Base-by-base conservation (phyloP, 257 asterid genomes). In the Solanum pinnatisectum region DNA sequence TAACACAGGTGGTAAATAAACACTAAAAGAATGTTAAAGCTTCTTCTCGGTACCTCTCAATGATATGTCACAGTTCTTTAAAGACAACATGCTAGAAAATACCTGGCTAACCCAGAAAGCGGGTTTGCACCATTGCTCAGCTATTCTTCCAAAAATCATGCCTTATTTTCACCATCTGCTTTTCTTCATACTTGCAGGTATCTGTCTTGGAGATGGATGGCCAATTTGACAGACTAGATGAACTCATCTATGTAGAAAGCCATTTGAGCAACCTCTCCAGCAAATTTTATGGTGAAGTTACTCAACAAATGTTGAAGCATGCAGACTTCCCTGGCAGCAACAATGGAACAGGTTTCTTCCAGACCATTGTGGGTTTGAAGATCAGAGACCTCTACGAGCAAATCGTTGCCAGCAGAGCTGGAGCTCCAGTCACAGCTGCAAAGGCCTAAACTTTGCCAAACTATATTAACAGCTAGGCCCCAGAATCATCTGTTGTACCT, bases 191-290 rank as follows among this genome's bases (percentile, higher is more conserved):
- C 14, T 15, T 52, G 42, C 90, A 97, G 99, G 99, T 96, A 3
- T 95, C 99, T 9, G 95, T 97, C 11, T 59, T 96, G 95, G 99
- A 97, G 90, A 97, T 97, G 99, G 99, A 97, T 20, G 99, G 99
- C 22, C 98, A 95, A 73, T 97, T 97, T 33, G 99, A 97, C 94
- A 95, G 98, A 93, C 92, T 97, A 36, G 99, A 97, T 46, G 98
- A 97, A 90, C 95, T 97, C 42, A 96, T 97, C 32, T 97, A 97
- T 36, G 98, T 97, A 0, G 99, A 97, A 78, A 97, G 99, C 94
- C 98, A 97, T 88, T 89, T 97, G 89, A 97, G 99, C 95, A 96
- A 92, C 96, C 92, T 96, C 67, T 97, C 99, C 8, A 90, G 93
- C 65, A 97, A 97, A 89, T 97, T 97, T 94, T 97, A 97, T n/a